These are phyloP conservation scores for Boletus coccyginus DNA, from an alignment of 768 basidiomycete species.

Conservation along the genomic window DNA sequence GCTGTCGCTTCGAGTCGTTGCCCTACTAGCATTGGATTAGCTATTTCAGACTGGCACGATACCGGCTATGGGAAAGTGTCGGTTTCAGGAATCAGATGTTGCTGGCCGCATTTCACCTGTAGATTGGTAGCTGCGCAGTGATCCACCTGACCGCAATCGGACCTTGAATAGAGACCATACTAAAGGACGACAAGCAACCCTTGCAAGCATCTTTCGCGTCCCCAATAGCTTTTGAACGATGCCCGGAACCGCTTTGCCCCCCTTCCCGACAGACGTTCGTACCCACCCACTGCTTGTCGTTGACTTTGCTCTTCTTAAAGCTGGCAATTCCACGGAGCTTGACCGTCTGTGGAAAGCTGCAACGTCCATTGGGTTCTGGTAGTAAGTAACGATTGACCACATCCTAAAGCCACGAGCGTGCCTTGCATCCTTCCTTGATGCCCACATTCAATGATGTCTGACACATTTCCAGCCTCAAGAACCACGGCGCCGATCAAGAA, in stretches of 20 bases:
- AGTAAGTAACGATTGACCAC: conserved; percentile 34
- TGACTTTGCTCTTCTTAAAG: conserved; percentile 39
- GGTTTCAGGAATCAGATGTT: no score
- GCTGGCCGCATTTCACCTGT: no score
- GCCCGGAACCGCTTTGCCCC: conserved; percentile 34
- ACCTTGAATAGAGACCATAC: not conserved
- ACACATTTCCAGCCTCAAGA: conserved; percentile 35
- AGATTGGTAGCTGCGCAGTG: no score
- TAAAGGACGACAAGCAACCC: no score
- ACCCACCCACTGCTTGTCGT: conserved; percentile 46
- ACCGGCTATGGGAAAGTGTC: no score
- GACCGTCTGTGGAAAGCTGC: conserved; percentile 47
- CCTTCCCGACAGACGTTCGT: conserved; percentile 44
- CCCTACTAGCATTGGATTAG: no score
- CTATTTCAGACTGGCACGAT: no score
- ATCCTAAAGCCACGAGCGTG: not conserved
- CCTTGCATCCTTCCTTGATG: not conserved
- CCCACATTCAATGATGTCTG: not conserved
- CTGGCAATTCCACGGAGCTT: conserved; percentile 36
- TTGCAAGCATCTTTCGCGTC: no score
- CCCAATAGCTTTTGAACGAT: conserved; percentile 18
- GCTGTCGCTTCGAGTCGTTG: no score
- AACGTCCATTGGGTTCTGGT: conserved; percentile 52
- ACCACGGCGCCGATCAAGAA: conserved; percentile 39
- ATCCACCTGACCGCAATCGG: no score